phyloP scores from a whole-genome alignment of 2,329 filamentous ascomycete genomes.

The Alternaria infectoria region DNA sequence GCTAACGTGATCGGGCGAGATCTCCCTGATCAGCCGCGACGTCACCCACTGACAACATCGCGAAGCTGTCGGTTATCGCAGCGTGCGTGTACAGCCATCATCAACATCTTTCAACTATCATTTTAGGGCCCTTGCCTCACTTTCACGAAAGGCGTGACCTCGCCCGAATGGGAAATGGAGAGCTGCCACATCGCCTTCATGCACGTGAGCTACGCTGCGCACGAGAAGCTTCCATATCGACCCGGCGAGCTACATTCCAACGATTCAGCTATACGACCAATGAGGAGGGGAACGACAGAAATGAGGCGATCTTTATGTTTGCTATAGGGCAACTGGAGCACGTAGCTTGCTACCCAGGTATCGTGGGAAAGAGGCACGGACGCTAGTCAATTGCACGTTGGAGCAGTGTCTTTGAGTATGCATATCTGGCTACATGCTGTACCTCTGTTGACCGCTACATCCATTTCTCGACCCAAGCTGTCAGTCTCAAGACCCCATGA shows the following conservation, averaged over 20 bases:
- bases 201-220: background rate
- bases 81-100: background rate
- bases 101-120: background rate
- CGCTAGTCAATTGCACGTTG: background rate
- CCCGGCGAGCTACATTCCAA: background rate
- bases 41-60: constrained; percentile 2
- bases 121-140: background rate
- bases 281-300: background rate
- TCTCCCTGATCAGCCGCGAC: background rate
- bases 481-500: background rate
- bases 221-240: background rate
- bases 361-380: background rate
- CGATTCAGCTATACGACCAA: background rate
- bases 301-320: background rate
- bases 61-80: background rate
- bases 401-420: background rate
- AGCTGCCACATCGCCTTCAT: background rate
- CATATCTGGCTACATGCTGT: background rate
- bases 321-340: background rate
- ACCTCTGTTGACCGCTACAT: background rate
- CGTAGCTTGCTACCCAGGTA: background rate
- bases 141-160: background rate
- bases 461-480: background rate
- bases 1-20: constrained; percentile 20
- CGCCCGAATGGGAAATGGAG: background rate